Base-by-base conservation (phyloP, 2,329 filamentous ascomycete species). In the Sporothrix mexicana region DNA sequence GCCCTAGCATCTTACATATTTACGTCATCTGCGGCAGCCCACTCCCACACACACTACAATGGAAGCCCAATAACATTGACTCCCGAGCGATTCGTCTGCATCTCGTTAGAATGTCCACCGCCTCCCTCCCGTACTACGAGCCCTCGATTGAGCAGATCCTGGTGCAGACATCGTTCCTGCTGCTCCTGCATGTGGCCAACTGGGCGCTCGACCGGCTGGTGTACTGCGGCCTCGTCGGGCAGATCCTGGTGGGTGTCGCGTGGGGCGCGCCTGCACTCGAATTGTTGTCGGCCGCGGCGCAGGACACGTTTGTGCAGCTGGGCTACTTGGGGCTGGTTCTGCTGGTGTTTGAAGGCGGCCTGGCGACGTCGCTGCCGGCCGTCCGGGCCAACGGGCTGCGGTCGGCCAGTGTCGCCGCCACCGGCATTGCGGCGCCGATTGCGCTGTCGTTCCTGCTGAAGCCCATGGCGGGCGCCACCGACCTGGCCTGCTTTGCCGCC, bases 241-340 rank as follows among this genome's bases (percentile, higher is more conserved):
- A 95, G 77, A 85, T 95, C 15, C 82, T 93, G 8, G 79, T 94
- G 20, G 92, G 92, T 13, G 86, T 93, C 9, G 86, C 89, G 9
- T 95, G 88, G 87, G 92, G 92, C 9, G 86, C 85, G 0, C 92
- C 92, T 0, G 91, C 90, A 0, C 87, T 84, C 2, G 84, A 87
- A 78, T 90, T 87, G 86, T 84, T 95, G 0, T 82, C 83, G 0
- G 23, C 72, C 0, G 81, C 85, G 3, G 80, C 84, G 1, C 85
- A 94, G 79, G 77, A 85, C 20, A 83, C 84, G 0, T 83, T 92
- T 41, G 85, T 91, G 25, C 86, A 92, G 73, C 79, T 94, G 1
- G 92, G 92, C 0, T 95, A 94, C 77, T 80, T 94, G 0, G 92
- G 92, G 0, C 79, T 94, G n/a, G 85, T 94, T 7, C 81, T 93